phyloP scores from a whole-genome alignment of 2,329 filamentous ascomycete genomes.

The Pseudopyrenochaeta lycopersici region DNA sequence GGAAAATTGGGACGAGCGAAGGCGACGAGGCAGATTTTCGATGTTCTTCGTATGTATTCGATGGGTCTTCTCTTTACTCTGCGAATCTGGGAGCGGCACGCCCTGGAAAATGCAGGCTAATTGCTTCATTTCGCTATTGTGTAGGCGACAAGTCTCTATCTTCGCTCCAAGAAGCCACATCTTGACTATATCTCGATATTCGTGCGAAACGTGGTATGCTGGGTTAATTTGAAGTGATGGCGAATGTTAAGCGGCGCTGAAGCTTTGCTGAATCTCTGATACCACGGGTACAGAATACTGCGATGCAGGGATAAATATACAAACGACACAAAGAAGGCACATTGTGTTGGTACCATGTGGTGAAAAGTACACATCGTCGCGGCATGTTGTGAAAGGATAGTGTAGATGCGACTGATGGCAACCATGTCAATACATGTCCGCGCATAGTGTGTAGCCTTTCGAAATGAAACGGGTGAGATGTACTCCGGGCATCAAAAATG shows the following conservation, averaged over 20 bases:
- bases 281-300: too few relatives aligned
- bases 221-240: too few relatives aligned
- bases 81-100: slow-evolving; percentile 7
- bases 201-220: neutral
- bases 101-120: slow-evolving; percentile 30
- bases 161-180: neutral
- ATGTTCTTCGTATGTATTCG: slow-evolving; percentile 21
- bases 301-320: too few relatives aligned
- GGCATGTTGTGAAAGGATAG: neutral
- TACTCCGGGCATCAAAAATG: too few relatives aligned
- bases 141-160: slow-evolving; percentile 26
- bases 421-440: neutral
- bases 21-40: slow-evolving; percentile 28
- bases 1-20: slow-evolving; percentile 27
- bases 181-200: neutral
- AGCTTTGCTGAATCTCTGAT: too few relatives aligned
- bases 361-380: neutral
- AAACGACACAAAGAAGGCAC: slow-evolving; percentile 2
- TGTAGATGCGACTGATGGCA: neutral
- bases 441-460: too few relatives aligned
- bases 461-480: too few relatives aligned
- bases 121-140: slow-evolving; percentile 33
- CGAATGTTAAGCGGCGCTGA: too few relatives aligned
- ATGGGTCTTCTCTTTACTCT: slow-evolving; percentile 8
- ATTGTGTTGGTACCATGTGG: slow-evolving; percentile 10